These are phyloP conservation scores for Leishmania lainsoni DNA, from an alignment of 208 protist genomes.

Conservation along the genomic window DNA sequence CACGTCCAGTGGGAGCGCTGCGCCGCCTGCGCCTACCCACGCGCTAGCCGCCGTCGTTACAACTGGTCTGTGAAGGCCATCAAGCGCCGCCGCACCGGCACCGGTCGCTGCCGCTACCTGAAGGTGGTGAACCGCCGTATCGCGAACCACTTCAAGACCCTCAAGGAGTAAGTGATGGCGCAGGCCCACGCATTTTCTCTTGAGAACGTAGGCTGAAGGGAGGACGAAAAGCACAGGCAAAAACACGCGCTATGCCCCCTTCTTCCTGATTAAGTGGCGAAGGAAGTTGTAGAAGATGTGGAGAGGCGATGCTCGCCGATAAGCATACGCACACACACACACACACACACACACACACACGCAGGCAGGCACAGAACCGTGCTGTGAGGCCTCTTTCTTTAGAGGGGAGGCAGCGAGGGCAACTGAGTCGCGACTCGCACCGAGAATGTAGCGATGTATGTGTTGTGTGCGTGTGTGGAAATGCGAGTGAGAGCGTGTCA, in stretches of 20 bases:
- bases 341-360: background rate
- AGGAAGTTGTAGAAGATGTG: background rate
- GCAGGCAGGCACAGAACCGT: background rate
- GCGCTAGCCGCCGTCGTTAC: constrained; percentile 95
- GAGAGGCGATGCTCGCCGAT: background rate
- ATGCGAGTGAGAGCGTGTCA: background rate
- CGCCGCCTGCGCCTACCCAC: constrained; percentile 98
- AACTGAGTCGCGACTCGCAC: background rate
- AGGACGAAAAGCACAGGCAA: background rate
- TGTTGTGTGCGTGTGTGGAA: background rate
- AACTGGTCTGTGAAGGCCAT: constrained; percentile 98
- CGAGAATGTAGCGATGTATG: background rate
- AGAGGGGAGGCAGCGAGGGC: background rate
- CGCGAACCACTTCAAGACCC: constrained; percentile 97
- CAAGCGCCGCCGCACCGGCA: constrained; percentile 98
- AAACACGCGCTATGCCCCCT: background rate
- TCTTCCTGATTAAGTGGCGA: background rate
- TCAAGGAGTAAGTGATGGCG: constrained; percentile 65
- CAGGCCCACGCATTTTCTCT: background rate
- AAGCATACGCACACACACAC: background rate
- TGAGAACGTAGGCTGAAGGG: background rate
- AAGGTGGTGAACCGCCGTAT: constrained; percentile 96
- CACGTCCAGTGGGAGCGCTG: constrained; percentile 98
- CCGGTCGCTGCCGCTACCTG: constrained; percentile 98
- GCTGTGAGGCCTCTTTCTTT: background rate